Evolutionary conservation across 306 rosid genomes (phyloP), one percentile per base, ranked within the genome.

Genomic region (Nissolia schottii): DNA sequence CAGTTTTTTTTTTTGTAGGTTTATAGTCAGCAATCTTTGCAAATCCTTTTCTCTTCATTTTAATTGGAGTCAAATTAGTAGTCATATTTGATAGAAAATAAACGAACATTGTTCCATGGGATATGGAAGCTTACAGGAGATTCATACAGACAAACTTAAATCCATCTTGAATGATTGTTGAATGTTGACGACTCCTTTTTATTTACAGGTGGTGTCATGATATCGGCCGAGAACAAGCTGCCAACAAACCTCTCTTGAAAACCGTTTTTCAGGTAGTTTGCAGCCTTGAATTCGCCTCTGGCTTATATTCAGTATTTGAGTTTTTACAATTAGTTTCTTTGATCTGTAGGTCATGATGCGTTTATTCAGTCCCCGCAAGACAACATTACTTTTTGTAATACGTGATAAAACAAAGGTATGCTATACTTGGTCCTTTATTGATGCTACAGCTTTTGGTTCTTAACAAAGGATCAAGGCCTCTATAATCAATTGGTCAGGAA

Each of bases 161-260:
- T 57, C 40, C 46, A n/a, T 56, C 35, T 69, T 15, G 65, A 38
- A 45, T 75, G 40, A 20, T 29, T 50, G 53, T 15, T 65, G 13
- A 56, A 46, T 50, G 54, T 15, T 70, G 15, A 56, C 37, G 51
- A 64, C 45, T 60, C 58, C 13, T 38, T 27, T 59, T 71, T 61
- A 29, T 74, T 9, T 67, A 40, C 77, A 89, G 96, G 87, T 89
- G 92, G 96, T 86, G 89, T 67, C 96, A 89, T 82, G 96, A 89
- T 84, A 89, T 86, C 18, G 96, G 51, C 22, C 51, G 51, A 16
- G 51, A 45, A 15, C 51, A 45, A 9, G 51, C 51, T 45, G 51
- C 51, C 9, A 45, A 85, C 41, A 89, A 63, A 77, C 96, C 96
- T 64, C 86, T 85, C 56, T 77, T 86, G 31, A 85, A 89, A 81